Conservation (phyloP, 306 rosid genomes). For the Pyrus pyrifolia region DNA sequence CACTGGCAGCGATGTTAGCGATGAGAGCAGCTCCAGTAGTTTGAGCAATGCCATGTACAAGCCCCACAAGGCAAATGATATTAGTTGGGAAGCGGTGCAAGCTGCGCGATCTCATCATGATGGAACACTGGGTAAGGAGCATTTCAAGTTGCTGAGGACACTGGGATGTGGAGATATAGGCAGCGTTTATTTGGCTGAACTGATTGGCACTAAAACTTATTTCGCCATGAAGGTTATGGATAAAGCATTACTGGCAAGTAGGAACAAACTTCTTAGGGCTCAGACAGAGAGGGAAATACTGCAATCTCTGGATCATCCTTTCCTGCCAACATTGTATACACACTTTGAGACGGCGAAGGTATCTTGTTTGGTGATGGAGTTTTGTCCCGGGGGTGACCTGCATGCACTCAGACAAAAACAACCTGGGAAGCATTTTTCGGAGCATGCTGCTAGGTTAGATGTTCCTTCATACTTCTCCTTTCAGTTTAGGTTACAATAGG, state of each 20-base stretch:
- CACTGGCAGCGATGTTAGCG: conserved; percentile 83
- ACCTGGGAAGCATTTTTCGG: conserved; percentile 75
- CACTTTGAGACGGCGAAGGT: conserved; percentile 78
- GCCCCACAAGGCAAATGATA: conserved; percentile 82
- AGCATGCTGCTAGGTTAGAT: conserved; percentile 90
- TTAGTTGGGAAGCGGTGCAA: conserved; percentile 94
- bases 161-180: conserved; percentile 97
- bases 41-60: conserved; percentile 67
- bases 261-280: conserved; percentile 84
- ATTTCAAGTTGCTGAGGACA: conserved; percentile 68
- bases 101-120: conserved; percentile 60
- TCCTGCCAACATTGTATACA: conserved; percentile 81
- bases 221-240: conserved; percentile 99
- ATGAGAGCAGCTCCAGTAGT: conserved; percentile 78
- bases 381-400: conserved; percentile 93
- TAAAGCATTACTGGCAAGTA: conserved; percentile 61
- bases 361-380: conserved; percentile 92
- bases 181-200: conserved; percentile 73
- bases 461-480: conserved; percentile 11
- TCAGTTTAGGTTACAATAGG: neutral
- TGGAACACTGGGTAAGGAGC: conserved; percentile 61
- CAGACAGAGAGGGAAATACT: conserved; percentile 93
- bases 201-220: conserved; percentile 65
- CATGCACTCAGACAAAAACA: conserved; percentile 88
- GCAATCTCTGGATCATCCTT: conserved; percentile 94